Percentiles rank a stretch among this genome's conserved stretches.
Conservation (phyloP, 805 yeast genomes). For the Lachancea sp. region DNA sequence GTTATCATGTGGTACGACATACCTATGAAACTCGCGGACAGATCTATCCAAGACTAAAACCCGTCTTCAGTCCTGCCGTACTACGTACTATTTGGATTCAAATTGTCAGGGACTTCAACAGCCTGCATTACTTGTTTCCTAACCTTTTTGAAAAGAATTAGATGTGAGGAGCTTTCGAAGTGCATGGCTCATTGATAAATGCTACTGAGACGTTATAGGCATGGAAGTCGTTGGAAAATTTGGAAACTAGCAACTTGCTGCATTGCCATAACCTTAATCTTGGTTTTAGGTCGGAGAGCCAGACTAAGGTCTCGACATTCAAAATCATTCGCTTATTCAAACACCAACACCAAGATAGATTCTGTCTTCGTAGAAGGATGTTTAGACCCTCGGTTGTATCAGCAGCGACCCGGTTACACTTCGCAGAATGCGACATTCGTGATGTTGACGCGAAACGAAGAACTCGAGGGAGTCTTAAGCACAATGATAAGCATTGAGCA, state of each 20-base stretch:
- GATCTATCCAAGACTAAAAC: too few species aligned
- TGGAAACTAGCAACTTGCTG: background rate
- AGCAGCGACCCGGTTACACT: conserved; percentile 20
- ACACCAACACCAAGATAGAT: conserved; percentile 29
- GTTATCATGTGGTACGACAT: too few species aligned
- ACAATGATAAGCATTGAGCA: conserved; percentile 73
- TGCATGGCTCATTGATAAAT: background rate
- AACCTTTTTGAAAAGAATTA: too few species aligned
- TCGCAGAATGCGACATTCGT: conserved; percentile 81
- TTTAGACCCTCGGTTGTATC: conserved; percentile 39
- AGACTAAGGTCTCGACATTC: background rate
- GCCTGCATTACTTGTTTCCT: too few species aligned
- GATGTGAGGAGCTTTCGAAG: too few species aligned
- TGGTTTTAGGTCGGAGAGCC: background rate
- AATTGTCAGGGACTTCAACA: too few species aligned
- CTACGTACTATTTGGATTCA: too few species aligned
- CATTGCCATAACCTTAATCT: background rate
- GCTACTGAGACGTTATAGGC: background rate
- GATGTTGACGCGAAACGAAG: conserved; percentile 75
- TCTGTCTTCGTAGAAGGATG: conserved; percentile 54
- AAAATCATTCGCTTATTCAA: conserved; percentile 11
- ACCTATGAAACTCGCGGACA: too few species aligned
- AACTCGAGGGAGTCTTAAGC: conserved; percentile 65
- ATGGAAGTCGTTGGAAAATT: background rate
- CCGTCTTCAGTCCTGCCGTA: too few species aligned